These are phyloP conservation scores for Solanum megistacrolobum DNA, from an alignment of 257 asterid species.

Conservation along the genomic window DNA sequence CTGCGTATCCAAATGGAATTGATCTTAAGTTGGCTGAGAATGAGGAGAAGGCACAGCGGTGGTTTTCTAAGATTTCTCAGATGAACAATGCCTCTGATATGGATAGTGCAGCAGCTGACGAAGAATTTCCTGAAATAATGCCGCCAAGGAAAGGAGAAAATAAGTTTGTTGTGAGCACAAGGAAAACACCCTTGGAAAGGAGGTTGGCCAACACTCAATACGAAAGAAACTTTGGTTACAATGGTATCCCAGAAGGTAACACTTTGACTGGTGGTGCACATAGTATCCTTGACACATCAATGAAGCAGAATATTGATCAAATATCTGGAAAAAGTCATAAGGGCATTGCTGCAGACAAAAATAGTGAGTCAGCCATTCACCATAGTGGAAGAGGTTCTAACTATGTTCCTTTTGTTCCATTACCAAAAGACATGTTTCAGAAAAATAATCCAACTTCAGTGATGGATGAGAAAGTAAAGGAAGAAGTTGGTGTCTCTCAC, in stretches of 20 bases:
- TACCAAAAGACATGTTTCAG: conserved; percentile 25
- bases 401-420: conserved; percentile 24
- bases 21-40: conserved; percentile 18
- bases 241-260: conserved; percentile 8
- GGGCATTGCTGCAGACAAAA: conserved; percentile 1
- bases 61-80: conserved; percentile 26
- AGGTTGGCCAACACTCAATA: conserved; percentile 8
- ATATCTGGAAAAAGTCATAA: conserved; percentile 8
- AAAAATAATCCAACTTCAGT: conserved; percentile 15
- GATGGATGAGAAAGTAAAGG: background rate
- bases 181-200: conserved; percentile 32
- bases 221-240: background rate
- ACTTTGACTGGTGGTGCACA: conserved; percentile 4
- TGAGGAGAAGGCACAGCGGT: conserved; percentile 24
- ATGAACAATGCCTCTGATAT: conserved; percentile 12
- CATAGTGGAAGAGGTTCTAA: conserved; percentile 12
- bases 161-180: conserved; percentile 23
- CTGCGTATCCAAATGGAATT: conserved; percentile 5
- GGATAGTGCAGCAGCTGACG: conserved; percentile 14
- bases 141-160: conserved; percentile 28
- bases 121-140: conserved; percentile 27
- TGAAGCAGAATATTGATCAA: conserved; percentile 20
- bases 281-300: conserved; percentile 11
- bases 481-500: background rate
- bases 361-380: conserved; percentile 4